Evolutionary conservation across 2,329 filamentous ascomycete genomes (phyloP), one percentile per base, ranked within the genome.

Genomic region (Aspergillus sojae): DNA sequence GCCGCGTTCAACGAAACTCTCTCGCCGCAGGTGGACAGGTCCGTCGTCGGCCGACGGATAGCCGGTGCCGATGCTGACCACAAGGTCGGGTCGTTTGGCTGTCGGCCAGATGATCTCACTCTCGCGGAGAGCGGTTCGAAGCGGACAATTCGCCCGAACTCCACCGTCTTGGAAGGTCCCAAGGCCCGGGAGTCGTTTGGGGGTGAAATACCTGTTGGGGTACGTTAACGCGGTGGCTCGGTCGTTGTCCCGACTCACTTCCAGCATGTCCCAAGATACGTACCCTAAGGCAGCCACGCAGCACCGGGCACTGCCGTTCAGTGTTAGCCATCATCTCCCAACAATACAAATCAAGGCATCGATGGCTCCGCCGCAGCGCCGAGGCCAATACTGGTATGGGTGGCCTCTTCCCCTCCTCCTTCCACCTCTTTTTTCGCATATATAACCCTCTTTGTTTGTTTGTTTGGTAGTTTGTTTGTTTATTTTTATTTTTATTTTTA

Each of bases 41-140:
- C 32, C 11, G 26, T 53, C 23, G 16, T 53, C 50, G 19, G 19
- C 26, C 19, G 43, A 16, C 23, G n/a, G 5, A 45, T 46, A 32
- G 26, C 58, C 50, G 11, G 55, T 57, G 21, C 55, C 55, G 19
- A 57, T 45, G 21, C 36, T 45, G 21, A 57, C 23, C 23, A 57
- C 21, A 12, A 57, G 39, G 23, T 57, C 55, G 16, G 55, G 55
- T 32, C 36, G 5, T n/a, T 41, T 23, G 26, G 32, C 26, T 7
- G 39, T 19, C 6, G 55, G 55, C 55, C 55, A 57, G 52, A 55
- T 55, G 19, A 55, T 55, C 30, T 36, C 10, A 36, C 28, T 34
- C 19, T 55, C 52, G 28, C 52, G 52, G 28, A 55, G 52, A 23
- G 52, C 52, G 52, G 21, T 23, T 36, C 52, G 28, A 28, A 34